A percentile compares a stretch with the other conserved stretches of the same genome.
Evolutionary conservation across 2,329 filamentous ascomycete species (phyloP).

Genomic region (Lasiodiplodia citricola): DNA sequence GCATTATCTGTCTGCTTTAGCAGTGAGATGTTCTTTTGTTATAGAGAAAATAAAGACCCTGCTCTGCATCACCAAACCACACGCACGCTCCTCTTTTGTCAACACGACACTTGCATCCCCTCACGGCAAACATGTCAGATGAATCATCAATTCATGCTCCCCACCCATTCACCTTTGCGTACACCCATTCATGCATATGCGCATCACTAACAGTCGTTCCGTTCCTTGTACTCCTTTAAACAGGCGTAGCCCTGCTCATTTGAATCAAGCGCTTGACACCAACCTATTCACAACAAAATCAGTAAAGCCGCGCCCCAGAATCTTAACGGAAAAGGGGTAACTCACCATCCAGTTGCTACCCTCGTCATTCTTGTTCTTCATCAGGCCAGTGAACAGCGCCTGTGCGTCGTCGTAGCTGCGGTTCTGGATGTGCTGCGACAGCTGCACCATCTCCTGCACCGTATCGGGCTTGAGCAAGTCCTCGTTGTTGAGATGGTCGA

Average conservation of each 20-base stretch:
- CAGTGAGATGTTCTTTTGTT: neutral
- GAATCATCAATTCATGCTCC: neutral
- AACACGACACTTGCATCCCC: neutral
- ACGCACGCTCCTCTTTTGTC: neutral
- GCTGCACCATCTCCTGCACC: constrained; percentile 67
- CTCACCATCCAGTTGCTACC: constrained; percentile 59
- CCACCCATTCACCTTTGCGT: neutral
- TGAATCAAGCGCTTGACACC: constrained; percentile 47
- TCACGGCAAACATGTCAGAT: neutral
- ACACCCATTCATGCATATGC: neutral
- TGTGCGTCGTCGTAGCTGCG: constrained; percentile 53
- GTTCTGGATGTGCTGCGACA: constrained; percentile 51
- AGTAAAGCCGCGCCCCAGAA: neutral
- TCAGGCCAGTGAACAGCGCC: constrained; percentile 51
- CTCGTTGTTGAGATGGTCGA: constrained; percentile 96
- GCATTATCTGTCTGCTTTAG: neutral
- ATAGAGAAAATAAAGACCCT: neutral
- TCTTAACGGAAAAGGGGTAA: constrained; percentile 25
- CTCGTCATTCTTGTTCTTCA: constrained; percentile 55
- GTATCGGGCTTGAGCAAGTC: constrained; percentile 85
- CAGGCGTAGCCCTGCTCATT: constrained; percentile 45
- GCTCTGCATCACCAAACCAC: neutral
- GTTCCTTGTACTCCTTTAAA: neutral
- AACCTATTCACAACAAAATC: constrained; percentile 33
- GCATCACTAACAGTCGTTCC: neutral